A percentile compares a stretch with the other conserved stretches of the same genome.
phyloP scores from a whole-genome alignment of 371 early-diverging fungal species.

The Phascolomyces articulosus region DNA sequence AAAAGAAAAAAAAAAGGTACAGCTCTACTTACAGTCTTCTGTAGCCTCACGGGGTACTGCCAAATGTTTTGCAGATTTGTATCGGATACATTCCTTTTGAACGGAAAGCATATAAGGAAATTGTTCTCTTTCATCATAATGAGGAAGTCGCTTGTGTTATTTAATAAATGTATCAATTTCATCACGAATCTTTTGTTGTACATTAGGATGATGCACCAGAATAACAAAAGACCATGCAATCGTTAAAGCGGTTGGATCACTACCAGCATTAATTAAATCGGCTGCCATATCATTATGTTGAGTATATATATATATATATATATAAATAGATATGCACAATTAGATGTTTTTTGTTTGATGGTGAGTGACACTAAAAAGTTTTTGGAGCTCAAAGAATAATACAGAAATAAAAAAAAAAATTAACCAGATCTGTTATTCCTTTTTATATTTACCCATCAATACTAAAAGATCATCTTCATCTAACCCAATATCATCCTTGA shows the following conservation, averaged over 20 bases:
- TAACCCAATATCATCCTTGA: constrained; percentile 9
- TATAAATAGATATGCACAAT: too few relatives aligned
- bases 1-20: neutral
- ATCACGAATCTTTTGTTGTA: constrained; percentile 14
- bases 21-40: constrained; percentile 18
- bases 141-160: constrained; percentile 19
- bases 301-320: too few relatives aligned
- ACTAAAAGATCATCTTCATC: constrained; percentile 18
- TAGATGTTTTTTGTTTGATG: too few relatives aligned
- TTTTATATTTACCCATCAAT: constrained; percentile 18
- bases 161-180: constrained; percentile 19
- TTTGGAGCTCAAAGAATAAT: too few relatives aligned
- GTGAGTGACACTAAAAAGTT: too few relatives aligned
- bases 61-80: constrained; percentile 5
- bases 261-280: constrained; percentile 21
- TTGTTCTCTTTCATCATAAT: constrained; percentile 14
- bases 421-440: too few relatives aligned
- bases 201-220: constrained; percentile 24
- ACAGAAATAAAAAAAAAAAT: constrained; percentile 3
- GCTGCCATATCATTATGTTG: constrained; percentile 1
- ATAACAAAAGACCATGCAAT: constrained; percentile 25
- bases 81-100: constrained; percentile 3
- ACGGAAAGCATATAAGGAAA: constrained; percentile 18
- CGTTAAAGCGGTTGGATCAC: constrained; percentile 23
- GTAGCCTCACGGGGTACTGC: constrained; percentile 14